Conservation (phyloP, 169 alveolate genomes). For the Blepharisma undulans region DNA sequence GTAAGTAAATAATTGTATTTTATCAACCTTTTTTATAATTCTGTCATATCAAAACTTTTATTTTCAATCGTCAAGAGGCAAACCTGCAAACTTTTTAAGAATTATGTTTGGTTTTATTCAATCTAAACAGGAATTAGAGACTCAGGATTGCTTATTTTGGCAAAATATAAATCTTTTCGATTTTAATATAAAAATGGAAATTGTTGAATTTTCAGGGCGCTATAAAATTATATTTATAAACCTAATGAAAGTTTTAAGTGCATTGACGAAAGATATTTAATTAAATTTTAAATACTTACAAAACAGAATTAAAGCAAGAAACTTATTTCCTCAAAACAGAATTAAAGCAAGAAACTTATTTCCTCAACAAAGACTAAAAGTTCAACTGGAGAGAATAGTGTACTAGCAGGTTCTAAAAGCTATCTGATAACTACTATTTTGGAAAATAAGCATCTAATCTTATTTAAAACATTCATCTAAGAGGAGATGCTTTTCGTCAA, state of each 20-base stretch:
- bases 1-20: neutral
- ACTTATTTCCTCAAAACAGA: neutral
- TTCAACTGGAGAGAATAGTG: neutral
- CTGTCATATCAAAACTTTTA: neutral
- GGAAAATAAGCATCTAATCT: neutral
- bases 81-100: neutral
- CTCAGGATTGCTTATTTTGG: neutral
- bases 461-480: neutral
- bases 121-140: too few relatives aligned
- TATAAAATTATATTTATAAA: too few relatives aligned
- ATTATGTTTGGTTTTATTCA: too few relatives aligned
- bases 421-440: neutral
- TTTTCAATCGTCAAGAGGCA: neutral
- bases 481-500: neutral
- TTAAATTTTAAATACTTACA: too few relatives aligned
- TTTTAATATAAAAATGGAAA: neutral
- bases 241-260: neutral
- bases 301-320: neutral
- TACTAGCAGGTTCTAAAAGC: neutral
- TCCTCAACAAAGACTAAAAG: neutral
- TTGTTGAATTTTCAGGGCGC: too few relatives aligned
- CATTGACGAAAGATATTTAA: too few relatives aligned
- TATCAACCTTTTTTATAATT: neutral
- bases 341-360: neutral
- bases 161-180: neutral